Conservation (phyloP, 2,329 filamentous ascomycete species). For the Lasiodiplodia sp. region DNA sequence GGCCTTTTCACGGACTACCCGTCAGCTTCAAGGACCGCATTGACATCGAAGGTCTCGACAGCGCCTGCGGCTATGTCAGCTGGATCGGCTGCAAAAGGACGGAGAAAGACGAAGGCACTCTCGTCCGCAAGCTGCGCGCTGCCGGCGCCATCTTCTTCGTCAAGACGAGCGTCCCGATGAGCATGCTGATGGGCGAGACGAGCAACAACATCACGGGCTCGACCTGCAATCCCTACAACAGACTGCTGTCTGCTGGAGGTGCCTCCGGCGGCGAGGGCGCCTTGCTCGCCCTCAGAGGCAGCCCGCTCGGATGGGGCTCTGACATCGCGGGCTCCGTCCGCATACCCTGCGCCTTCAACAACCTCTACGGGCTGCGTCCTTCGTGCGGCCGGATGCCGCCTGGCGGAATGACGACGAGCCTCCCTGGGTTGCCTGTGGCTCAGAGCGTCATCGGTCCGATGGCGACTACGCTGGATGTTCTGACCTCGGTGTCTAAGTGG, state of each 20-base stretch:
- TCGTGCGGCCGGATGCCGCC: constrained; percentile 30
- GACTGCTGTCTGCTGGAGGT: constrained; percentile 55
- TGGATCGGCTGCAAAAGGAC: constrained; percentile 40
- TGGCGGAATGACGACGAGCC: constrained; percentile 32
- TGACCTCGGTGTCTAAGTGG: constrained; percentile 22
- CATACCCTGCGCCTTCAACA: constrained; percentile 34
- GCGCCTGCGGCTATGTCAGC: constrained; percentile 60
- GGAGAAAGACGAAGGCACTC: constrained; percentile 56
- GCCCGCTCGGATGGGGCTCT: constrained; percentile 36
- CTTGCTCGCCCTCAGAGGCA: constrained; percentile 36
- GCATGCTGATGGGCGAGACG: constrained; percentile 64
- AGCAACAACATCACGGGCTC: constrained; percentile 61
- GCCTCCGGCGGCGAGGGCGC: constrained; percentile 43
- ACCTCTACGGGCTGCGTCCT: constrained; percentile 32
- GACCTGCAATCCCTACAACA: constrained; percentile 55
- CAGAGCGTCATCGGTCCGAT: constrained; percentile 32
- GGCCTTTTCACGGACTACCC: constrained; percentile 48
- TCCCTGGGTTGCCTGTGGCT: constrained; percentile 33
- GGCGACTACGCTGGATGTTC: constrained; percentile 7
- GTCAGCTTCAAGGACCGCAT: constrained; percentile 51
- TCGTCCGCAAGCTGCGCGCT: constrained; percentile 58
- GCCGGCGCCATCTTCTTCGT: constrained; percentile 61
- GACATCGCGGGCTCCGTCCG: constrained; percentile 37
- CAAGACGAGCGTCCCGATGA: constrained; percentile 61
- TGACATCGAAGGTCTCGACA: constrained; percentile 51